These are phyloP conservation scores for Sclerotinia minor DNA, from an alignment of 2,329 filamentous ascomycete species.

Conservation along the genomic window DNA sequence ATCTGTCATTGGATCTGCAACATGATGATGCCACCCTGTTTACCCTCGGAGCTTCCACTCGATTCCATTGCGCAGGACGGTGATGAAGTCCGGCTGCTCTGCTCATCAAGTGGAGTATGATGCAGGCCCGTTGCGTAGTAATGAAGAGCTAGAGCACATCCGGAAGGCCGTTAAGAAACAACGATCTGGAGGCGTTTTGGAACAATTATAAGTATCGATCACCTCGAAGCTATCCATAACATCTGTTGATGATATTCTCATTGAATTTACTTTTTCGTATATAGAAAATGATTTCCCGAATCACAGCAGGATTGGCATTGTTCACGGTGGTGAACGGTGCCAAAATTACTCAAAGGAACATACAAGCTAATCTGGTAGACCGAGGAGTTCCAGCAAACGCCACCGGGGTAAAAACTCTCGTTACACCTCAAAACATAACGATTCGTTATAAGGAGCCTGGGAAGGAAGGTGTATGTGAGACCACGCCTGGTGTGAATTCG, in stretches of 20 bases:
- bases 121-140: neutral
- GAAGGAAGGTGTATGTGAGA: slow-evolving; percentile 36
- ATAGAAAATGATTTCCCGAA: slow-evolving; percentile 24
- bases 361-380: slow-evolving; percentile 32
- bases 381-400: slow-evolving; percentile 46
- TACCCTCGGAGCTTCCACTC: neutral
- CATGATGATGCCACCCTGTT: neutral
- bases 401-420: slow-evolving; percentile 44
- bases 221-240: neutral
- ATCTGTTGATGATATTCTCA: neutral
- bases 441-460: slow-evolving; percentile 51
- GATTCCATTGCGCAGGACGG: neutral
- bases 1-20: slow-evolving; percentile 17
- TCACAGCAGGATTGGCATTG: slow-evolving; percentile 26
- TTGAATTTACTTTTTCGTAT: neutral
- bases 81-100: neutral
- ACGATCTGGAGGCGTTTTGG: neutral
- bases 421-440: slow-evolving; percentile 45
- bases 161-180: slow-evolving; percentile 17
- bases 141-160: slow-evolving; percentile 16
- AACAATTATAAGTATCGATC: slow-evolving; percentile 10
- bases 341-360: slow-evolving; percentile 29
- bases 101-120: slow-evolving; percentile 2
- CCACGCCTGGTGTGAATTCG: slow-evolving; percentile 37
- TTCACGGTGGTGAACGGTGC: slow-evolving; percentile 25